Percentiles rank a stretch among this genome's conserved stretches.
Evolutionary conservation across 768 basidiomycete genomes (phyloP).

Genomic region (Lentinula raphanica): DNA sequence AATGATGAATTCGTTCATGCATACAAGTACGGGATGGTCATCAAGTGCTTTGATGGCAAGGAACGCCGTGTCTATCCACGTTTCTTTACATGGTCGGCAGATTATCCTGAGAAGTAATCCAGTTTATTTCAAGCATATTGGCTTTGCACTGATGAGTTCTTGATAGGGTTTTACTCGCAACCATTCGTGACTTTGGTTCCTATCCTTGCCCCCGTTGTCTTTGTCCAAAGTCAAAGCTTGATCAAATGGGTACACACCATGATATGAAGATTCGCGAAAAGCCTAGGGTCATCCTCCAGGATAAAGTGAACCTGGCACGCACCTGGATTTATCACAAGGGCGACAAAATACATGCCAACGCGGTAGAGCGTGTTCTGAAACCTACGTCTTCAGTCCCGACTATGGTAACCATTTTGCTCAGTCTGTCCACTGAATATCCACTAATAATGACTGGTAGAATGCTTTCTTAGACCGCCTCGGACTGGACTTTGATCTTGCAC

Average conservation of each 20-base stretch:
- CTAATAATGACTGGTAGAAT: slow-evolving; percentile 16
- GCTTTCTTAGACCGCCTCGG: slow-evolving; percentile 17
- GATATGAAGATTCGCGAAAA: neutral
- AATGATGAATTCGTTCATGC: neutral
- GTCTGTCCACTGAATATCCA: neutral
- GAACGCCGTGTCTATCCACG: slow-evolving; percentile 23
- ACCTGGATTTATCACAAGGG: slow-evolving; percentile 8
- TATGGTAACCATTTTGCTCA: neutral
- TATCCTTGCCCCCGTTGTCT: slow-evolving; percentile 26
- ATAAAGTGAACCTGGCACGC: slow-evolving; percentile 5
- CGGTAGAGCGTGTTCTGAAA: slow-evolving; percentile 12
- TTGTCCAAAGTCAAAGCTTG: slow-evolving; percentile 14
- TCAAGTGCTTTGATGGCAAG: slow-evolving; percentile 25
- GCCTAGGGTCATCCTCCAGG: neutral
- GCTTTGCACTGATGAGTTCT: neutral
- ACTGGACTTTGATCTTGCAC: slow-evolving; percentile 18
- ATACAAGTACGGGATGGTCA: slow-evolving; percentile 21
- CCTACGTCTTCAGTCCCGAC: slow-evolving; percentile 15
- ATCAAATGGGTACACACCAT: slow-evolving; percentile 18
- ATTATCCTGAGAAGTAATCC: slow-evolving; percentile 33
- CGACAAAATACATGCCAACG: neutral
- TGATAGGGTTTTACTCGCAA: slow-evolving; percentile 19
- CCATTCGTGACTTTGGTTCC: slow-evolving; percentile 17
- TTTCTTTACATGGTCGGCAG: slow-evolving; percentile 29
- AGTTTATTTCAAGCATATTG: neutral